Percentiles rank a stretch among this genome's conserved stretches.
Evolutionary conservation across 2,329 filamentous ascomycete genomes (phyloP).

Genomic region (Pseudogymnoascus sp.): DNA sequence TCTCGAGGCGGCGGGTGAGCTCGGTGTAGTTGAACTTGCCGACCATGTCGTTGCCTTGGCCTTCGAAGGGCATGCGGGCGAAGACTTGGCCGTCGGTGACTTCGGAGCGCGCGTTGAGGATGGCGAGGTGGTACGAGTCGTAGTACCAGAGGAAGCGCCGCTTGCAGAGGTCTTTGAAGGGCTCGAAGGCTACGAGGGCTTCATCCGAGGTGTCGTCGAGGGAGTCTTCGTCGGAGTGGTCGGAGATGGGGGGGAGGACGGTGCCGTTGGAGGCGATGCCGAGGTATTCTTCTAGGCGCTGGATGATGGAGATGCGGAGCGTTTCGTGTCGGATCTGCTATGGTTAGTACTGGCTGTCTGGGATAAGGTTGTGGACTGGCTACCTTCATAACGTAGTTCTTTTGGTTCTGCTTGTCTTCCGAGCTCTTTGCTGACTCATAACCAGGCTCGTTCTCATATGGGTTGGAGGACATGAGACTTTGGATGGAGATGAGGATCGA

Average conservation of each 20-base stretch:
- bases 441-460: conserved; percentile 93
- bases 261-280: conserved; percentile 47
- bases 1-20: conserved; percentile 59
- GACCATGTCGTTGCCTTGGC: conserved; percentile 68
- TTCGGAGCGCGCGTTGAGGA: conserved; percentile 56
- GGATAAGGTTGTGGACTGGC: neutral
- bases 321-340: conserved; percentile 81
- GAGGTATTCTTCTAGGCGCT: conserved; percentile 73
- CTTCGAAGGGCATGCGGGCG: conserved; percentile 81
- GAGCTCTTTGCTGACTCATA: conserved; percentile 67
- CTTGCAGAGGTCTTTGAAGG: conserved; percentile 86
- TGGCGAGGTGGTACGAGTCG: conserved; percentile 69
- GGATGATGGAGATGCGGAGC: conserved; percentile 75
- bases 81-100: conserved; percentile 59
- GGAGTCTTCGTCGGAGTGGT: conserved; percentile 30
- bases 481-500: conserved; percentile 94
- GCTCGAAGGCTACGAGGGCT: conserved; percentile 57
- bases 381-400: conserved; percentile 72
- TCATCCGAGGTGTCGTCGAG: conserved; percentile 36
- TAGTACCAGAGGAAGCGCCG: conserved; percentile 94
- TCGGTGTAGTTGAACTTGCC: conserved; percentile 76
- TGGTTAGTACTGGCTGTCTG: neutral
- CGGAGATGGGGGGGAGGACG: conserved; percentile 28
- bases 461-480: conserved; percentile 87
- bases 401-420: conserved; percentile 64